Base-by-base conservation (phyloP, 257 asterid species). In the Gentiana straminea region DNA sequence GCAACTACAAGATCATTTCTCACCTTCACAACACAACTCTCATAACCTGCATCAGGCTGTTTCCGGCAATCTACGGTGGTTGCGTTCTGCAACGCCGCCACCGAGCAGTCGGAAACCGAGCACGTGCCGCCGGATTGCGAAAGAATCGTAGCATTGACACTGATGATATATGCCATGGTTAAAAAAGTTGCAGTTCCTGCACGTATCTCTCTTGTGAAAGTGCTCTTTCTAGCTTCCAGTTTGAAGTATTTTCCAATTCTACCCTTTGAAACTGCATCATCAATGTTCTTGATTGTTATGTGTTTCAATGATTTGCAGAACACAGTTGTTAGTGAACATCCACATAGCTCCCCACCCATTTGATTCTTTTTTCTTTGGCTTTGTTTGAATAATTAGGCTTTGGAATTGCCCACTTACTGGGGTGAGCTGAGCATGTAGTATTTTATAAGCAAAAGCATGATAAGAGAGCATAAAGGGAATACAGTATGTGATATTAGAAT, bases 161-260 rank as follows among this genome's bases (percentile, higher is more conserved):
- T 70, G 63, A 86, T 83, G 13, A 86, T 83, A 59, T 86, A 83
- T 0, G 84, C 95, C 95, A 86, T 86, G 50, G 94, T 86, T 55
- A 86, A 81, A 53, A 86, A 83, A 2, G 94, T 86, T 15, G 95
- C 81, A 0, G 95, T 83, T n/a, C 79, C 93, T 6, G 95, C 94
- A 0, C 84, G 76, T 7, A 81, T 13, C 52, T 86, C 95, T 36
- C 47, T 62, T 2, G 79, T 67, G 49, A 83, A 78, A 45, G 72
- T 54, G 58, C 67, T 80, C 39, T 77, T 81, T 59, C 95, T 74
- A 1, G 71, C 61, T 43, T 81, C 84, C 45, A 86, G 46, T 70
- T 81, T 86, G 82, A 86, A 83, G 70, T 61, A 83, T 45, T 52
- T 75, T 2, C 95, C 95, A 4, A 79, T 43, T 52, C 48, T 71